Percentiles rank a stretch among this genome's conserved stretches.
Evolutionary conservation across 2,329 filamentous ascomycete species (phyloP).

Genomic region (Colletotrichum tofieldiae): DNA sequence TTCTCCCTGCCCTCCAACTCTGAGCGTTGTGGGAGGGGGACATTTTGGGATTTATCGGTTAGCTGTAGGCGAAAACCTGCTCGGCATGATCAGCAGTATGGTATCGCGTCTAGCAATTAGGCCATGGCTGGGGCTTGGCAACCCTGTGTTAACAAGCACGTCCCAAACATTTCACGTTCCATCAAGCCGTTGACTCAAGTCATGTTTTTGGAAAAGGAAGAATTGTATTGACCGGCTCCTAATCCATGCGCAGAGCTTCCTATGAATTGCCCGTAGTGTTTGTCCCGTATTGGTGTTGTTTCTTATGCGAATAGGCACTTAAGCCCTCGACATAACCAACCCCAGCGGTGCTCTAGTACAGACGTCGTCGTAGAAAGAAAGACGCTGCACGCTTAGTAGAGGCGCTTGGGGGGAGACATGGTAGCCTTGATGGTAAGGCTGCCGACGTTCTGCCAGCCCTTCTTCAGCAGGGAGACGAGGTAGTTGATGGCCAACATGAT

Average conservation of each 20-base stretch:
- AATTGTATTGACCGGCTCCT: constrained; percentile 37
- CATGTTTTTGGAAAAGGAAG: constrained; percentile 19
- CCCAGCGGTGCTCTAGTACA: constrained; percentile 25
- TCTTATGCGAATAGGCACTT: constrained; percentile 18
- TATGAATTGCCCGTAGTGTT: constrained; percentile 32
- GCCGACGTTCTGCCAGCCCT: constrained; percentile 99
- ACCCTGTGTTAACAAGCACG: not conserved
- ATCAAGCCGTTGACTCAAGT: not conserved
- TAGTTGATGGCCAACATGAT: constrained; percentile 99
- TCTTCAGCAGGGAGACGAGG: constrained; percentile 99
- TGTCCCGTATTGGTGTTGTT: constrained; percentile 2
- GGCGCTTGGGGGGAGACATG: constrained; percentile 98
- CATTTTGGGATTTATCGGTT: not conserved
- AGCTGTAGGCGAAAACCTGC: not conserved
- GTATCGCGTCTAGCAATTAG: not conserved
- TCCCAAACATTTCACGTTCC: not conserved
- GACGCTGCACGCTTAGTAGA: constrained; percentile 79
- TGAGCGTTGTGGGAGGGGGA: not conserved
- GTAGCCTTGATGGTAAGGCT: constrained; percentile 99
- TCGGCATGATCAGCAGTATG: too few species aligned
- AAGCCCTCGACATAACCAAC: constrained; percentile 29
- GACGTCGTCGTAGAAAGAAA: constrained; percentile 29
- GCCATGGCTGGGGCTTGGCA: not conserved
- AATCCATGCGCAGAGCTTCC: constrained; percentile 40
- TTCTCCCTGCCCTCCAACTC: too few species aligned